Conservation (phyloP, 2,329 filamentous ascomycete species). For the Aspergillus sp. region DNA sequence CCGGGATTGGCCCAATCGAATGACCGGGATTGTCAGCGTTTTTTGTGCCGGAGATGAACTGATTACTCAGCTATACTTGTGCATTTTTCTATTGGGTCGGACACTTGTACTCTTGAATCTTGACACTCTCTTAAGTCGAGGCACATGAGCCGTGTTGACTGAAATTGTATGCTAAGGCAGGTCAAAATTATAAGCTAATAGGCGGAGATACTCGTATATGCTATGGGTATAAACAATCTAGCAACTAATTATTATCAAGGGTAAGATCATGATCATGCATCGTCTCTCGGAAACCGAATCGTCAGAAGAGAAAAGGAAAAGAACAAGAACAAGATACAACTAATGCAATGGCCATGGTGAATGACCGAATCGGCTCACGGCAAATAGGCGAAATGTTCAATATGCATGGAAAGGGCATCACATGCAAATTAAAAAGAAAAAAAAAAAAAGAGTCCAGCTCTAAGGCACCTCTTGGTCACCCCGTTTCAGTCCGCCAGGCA, state of each 20-base stretch:
- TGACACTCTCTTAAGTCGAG: too few relatives aligned
- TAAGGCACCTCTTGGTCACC: slow-evolving; percentile 47
- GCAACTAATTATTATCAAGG: background rate
- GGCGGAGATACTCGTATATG: background rate
- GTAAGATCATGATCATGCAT: slow-evolving; percentile 2
- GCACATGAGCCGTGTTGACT: too few relatives aligned
- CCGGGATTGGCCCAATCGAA: slow-evolving; percentile 10
- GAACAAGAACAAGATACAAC: slow-evolving; percentile 2
- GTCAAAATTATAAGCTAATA: too few relatives aligned
- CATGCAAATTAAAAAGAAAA: slow-evolving; percentile 3
- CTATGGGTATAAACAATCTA: slow-evolving; percentile 3
- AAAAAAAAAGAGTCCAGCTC: slow-evolving; percentile 20
- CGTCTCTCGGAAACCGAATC: slow-evolving; percentile 2
- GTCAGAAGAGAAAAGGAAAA: slow-evolving; percentile 9
- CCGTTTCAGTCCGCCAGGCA: slow-evolving; percentile 53
- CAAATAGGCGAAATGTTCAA: too few relatives aligned
- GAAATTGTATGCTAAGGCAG: too few relatives aligned
- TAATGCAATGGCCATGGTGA: background rate
- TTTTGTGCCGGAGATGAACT: too few relatives aligned
- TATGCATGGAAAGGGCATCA: background rate
- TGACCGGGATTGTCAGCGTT: slow-evolving; percentile 8
- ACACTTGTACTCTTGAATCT: too few relatives aligned
- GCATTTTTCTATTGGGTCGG: too few relatives aligned
- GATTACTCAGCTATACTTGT: background rate
- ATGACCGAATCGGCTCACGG: too few relatives aligned